A percentile compares a stretch with the other conserved stretches of the same genome.
Conservation (phyloP, 1,139 yeast species). For the Pichia sp. region DNA sequence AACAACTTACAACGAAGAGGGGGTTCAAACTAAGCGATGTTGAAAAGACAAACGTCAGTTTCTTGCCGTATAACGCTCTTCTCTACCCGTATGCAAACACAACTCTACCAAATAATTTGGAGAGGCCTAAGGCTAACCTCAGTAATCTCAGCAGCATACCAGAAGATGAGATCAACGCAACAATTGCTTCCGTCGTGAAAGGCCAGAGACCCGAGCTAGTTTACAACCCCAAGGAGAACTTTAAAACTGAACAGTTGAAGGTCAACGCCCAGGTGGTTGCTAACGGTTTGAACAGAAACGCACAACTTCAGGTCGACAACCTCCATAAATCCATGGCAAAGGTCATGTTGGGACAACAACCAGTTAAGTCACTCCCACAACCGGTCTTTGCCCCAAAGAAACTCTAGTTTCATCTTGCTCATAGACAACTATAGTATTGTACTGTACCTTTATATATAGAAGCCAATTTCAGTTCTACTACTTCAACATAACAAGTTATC, state of each 20-base stretch:
- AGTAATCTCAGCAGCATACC: conserved; percentile 19
- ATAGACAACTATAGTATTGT: background rate
- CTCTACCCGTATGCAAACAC: conserved; percentile 29
- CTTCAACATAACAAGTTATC: no score
- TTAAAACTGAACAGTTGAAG: conserved; percentile 24
- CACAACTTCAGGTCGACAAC: conserved; percentile 30
- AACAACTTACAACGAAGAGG: conserved; percentile 23
- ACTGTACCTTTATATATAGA: background rate
- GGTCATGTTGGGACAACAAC: conserved; percentile 22
- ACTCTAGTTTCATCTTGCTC: conserved; percentile 8
- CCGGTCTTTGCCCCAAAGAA: conserved; percentile 24
- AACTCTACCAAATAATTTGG: conserved; percentile 21
- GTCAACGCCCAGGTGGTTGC: conserved; percentile 31
- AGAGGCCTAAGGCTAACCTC: conserved; percentile 18
- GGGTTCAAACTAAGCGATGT: conserved; percentile 24
- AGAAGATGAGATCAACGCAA: conserved; percentile 20
- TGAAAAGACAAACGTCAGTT: conserved; percentile 14
- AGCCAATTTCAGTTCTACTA: background rate
- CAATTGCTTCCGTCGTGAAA: conserved; percentile 26
- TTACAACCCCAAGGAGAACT: conserved; percentile 19
- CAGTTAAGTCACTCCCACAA: conserved; percentile 24
- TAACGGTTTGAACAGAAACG: conserved; percentile 29
- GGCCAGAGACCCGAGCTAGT: conserved; percentile 29
- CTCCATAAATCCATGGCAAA: conserved; percentile 21
- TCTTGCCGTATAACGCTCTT: conserved; percentile 19